Percentiles rank a stretch among this genome's conserved stretches.
phyloP scores from a whole-genome alignment of 176 grass and related monocot species.

The Alloteropsis semialata region DNA sequence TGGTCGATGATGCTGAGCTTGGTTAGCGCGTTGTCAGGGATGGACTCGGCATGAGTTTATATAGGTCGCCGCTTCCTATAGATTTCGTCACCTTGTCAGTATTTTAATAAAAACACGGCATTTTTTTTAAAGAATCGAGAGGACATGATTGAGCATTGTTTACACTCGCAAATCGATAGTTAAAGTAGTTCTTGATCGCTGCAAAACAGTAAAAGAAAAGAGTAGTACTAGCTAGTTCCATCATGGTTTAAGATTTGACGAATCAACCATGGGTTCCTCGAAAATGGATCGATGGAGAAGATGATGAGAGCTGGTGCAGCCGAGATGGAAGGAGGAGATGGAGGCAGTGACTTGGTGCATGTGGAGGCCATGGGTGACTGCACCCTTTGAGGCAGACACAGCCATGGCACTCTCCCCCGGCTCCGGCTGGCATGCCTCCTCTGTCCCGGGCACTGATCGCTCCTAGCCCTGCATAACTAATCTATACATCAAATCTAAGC shows the following conservation, averaged over 20 bases:
- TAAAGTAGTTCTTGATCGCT: background rate
- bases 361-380: conserved; percentile 23
- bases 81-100: background rate
- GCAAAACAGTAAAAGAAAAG: background rate
- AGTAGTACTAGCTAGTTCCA: background rate
- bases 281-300: background rate
- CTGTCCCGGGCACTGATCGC: background rate
- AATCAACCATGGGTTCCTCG: background rate
- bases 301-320: background rate
- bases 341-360: too few relatives aligned
- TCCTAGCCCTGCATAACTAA: background rate
- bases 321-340: background rate
- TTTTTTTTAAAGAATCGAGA: background rate
- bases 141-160: conserved; percentile 10
- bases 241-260: background rate
- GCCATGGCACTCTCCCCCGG: background rate
- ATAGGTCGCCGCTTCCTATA: background rate
- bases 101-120: background rate
- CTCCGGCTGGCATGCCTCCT: conserved; percentile 17
- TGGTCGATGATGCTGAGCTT: background rate
- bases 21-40: conserved; percentile 7
- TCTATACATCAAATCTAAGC: background rate
- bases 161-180: background rate
- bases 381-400: background rate
- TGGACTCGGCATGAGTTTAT: conserved; percentile 10